Percentiles rank a stretch among this genome's conserved stretches.
Conservation (phyloP, 345 rosid genomes). For the Geranium rotundifolium region DNA sequence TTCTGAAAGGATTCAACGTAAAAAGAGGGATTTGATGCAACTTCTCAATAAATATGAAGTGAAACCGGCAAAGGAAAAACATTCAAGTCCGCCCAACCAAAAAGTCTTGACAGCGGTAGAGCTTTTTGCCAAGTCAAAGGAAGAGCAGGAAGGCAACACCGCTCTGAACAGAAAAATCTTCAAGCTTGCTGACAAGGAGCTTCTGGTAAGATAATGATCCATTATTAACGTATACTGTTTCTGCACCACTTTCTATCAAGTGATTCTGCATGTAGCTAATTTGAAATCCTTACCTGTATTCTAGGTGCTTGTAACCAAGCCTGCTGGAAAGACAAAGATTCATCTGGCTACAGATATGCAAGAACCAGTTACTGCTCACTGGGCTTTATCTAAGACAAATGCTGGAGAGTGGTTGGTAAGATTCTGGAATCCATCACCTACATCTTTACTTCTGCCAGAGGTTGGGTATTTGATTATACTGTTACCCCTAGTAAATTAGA, state of each 20-base stretch:
- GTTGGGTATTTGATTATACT: slow-evolving; percentile 3
- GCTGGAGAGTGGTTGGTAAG: slow-evolving; percentile 96
- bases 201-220: slow-evolving; percentile 56
- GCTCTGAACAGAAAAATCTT: slow-evolving; percentile 50
- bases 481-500: slow-evolving; percentile 11
- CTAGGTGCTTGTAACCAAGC: slow-evolving; percentile 69
- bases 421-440: slow-evolving; percentile 8
- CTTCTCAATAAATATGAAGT: slow-evolving; percentile 41
- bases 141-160: slow-evolving; percentile 37
- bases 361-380: slow-evolving; percentile 72
- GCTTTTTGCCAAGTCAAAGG: slow-evolving; percentile 45
- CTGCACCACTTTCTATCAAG: neutral
- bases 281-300: slow-evolving; percentile 10
- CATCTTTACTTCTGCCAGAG: slow-evolving; percentile 1
- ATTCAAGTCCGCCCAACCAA: slow-evolving; percentile 38
- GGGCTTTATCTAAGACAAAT: slow-evolving; percentile 79
- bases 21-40: slow-evolving; percentile 56
- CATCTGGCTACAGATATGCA: slow-evolving; percentile 55
- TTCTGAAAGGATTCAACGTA: slow-evolving; percentile 60
- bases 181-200: slow-evolving; percentile 56
- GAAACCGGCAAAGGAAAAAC: slow-evolving; percentile 23
- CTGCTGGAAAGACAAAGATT: slow-evolving; percentile 52
- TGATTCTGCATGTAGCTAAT: slow-evolving; percentile 5
- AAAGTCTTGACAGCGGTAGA: slow-evolving; percentile 51
- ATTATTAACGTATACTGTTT: slow-evolving; percentile 5